Percentiles rank a stretch among this genome's conserved stretches.
These are phyloP conservation scores for Sporothrix curviconia DNA, from an alignment of 2,329 filamentous ascomycete species.

Conservation along the genomic window DNA sequence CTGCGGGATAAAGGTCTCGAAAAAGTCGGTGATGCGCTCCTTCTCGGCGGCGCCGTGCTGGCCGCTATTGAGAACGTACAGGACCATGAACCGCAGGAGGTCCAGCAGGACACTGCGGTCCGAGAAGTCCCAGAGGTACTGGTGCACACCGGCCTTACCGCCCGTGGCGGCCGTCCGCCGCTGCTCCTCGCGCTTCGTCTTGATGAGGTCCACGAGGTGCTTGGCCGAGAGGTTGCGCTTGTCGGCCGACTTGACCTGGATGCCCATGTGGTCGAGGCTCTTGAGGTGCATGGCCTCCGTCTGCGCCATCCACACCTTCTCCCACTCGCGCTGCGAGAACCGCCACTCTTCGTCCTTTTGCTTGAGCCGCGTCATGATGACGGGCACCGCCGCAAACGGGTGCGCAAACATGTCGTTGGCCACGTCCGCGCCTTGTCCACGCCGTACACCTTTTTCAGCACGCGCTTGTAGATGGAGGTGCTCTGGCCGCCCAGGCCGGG, in stretches of 20 bases:
- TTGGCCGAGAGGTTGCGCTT: conserved; percentile 89
- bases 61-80: conserved; percentile 61
- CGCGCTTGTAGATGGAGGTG: conserved; percentile 92
- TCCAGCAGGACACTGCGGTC: conserved; percentile 63
- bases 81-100: conserved; percentile 54
- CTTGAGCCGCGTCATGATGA: conserved; percentile 83
- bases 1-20: conserved; percentile 66
- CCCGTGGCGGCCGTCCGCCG: conserved; percentile 57
- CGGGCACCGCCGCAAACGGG: conserved; percentile 80
- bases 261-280: conserved; percentile 93
- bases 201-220: conserved; percentile 82
- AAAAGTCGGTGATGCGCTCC: conserved; percentile 66
- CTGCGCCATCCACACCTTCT: conserved; percentile 96
- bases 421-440: conserved; percentile 71
- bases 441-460: conserved; percentile 96
- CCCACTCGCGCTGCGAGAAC: conserved; percentile 90
- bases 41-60: conserved; percentile 68
- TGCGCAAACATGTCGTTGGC: conserved; percentile 79
- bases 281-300: conserved; percentile 93
- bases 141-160: conserved; percentile 49
- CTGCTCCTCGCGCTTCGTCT: conserved; percentile 87
- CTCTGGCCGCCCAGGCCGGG: conserved; percentile 83
- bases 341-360: conserved; percentile 98
- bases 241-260: conserved; percentile 79
- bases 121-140: conserved; percentile 68